Conservation (phyloP, 2,329 filamentous ascomycete species). For the Plenodomus lindquistii region DNA sequence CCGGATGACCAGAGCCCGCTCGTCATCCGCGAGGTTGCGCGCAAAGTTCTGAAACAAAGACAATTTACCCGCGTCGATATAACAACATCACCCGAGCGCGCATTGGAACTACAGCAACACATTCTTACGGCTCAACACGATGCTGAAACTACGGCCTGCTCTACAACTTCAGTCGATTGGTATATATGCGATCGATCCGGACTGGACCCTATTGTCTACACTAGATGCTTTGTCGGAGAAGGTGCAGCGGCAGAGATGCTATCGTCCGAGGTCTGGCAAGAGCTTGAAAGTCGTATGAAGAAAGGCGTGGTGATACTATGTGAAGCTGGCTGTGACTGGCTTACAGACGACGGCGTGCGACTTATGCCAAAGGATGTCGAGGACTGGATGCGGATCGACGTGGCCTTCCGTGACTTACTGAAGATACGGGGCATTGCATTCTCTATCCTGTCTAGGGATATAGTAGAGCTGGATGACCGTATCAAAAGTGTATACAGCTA, state of each 20-base stretch:
- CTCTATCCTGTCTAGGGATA: constrained; percentile 16
- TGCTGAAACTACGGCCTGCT: constrained; percentile 27
- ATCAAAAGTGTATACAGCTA: constrained; percentile 6
- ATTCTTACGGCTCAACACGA: constrained; percentile 45
- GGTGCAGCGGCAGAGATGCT: constrained; percentile 30
- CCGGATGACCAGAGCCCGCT: not conserved
- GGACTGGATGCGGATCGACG: constrained; percentile 34
- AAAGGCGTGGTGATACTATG: constrained; percentile 45
- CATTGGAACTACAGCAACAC: constrained; percentile 43
- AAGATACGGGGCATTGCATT: constrained; percentile 22
- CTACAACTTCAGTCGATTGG: constrained; percentile 20
- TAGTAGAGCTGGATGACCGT: constrained; percentile 14
- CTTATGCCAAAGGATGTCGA: constrained; percentile 35
- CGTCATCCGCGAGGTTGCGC: constrained; percentile 47
- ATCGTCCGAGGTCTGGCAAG: constrained; percentile 28
- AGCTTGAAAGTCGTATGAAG: constrained; percentile 41
- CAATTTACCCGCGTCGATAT: constrained; percentile 44
- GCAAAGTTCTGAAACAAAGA: constrained; percentile 40
- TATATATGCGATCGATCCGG: constrained; percentile 52
- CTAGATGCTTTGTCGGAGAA: constrained; percentile 34
- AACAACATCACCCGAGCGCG: constrained; percentile 23
- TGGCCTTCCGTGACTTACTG: constrained; percentile 23
- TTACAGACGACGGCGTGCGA: constrained; percentile 46
- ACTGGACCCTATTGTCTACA: constrained; percentile 50
- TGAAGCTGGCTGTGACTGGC: constrained; percentile 42